Conservation (phyloP, 192 early-diverging fungal species). For the Allomyces javanicus region DNA sequence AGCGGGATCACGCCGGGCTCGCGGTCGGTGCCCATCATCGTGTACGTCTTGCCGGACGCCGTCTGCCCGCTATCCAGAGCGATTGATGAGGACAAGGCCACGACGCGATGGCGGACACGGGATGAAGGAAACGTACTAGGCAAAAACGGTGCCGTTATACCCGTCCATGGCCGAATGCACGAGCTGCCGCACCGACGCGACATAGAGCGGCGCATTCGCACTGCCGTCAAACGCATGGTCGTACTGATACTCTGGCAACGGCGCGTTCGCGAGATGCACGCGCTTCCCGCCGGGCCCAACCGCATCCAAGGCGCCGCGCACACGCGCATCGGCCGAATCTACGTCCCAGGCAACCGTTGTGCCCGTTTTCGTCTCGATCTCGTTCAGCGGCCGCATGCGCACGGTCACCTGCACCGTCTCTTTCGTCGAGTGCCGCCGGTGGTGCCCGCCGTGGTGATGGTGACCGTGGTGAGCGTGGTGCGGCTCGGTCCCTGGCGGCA, state of each 20-base stretch:
- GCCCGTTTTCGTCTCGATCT: conserved; percentile 29
- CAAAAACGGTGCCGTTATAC: conserved; percentile 70
- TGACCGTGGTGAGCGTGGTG: too few relatives aligned
- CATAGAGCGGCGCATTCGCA: not conserved
- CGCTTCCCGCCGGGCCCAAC: conserved; percentile 5
- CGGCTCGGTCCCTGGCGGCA: too few relatives aligned
- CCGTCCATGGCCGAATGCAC: not conserved
- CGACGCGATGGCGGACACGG: too few relatives aligned
- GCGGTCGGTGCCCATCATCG: conserved; percentile 38
- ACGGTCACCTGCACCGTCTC: conserved; percentile 45
- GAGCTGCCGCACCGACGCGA: not conserved
- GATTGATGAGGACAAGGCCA: too few relatives aligned
- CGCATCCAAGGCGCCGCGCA: not conserved
- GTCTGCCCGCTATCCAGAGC: conserved; percentile 51
- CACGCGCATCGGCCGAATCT: conserved; percentile 4
- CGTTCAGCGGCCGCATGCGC: conserved; percentile 46
- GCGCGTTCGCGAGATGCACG: conserved; percentile 14
- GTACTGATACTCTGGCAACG: conserved; percentile 12
- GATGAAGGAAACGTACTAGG: conserved; percentile 26
- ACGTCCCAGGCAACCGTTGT: conserved; percentile 22
- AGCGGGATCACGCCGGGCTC: conserved; percentile 49
- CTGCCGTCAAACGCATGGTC: conserved; percentile 1
- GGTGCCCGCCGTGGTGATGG: too few relatives aligned
- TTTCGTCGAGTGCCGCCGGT: not conserved
- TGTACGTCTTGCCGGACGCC: conserved; percentile 75